A percentile compares a stretch with the other conserved stretches of the same genome.
Evolutionary conservation across 805 yeast species (phyloP).

Genomic region (Hanseniaspora pseudoguilliermondii): DNA sequence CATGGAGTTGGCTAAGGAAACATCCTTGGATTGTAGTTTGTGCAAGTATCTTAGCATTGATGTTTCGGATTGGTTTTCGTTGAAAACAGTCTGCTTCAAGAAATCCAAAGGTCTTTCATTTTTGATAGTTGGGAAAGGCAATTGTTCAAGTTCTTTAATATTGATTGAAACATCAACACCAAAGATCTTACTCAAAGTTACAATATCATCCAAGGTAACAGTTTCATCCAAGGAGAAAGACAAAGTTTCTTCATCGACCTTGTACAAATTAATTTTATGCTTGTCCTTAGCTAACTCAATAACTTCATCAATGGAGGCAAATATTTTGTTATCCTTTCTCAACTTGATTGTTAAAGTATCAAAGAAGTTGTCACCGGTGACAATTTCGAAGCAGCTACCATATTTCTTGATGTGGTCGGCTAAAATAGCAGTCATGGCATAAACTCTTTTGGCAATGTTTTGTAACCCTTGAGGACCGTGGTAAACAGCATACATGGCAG

Average conservation of each 20-base stretch:
- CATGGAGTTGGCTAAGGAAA: slow-evolving; percentile 92
- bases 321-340: slow-evolving; percentile 33
- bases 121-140: slow-evolving; percentile 36
- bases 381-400: slow-evolving; percentile 4
- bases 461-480: slow-evolving; percentile 85
- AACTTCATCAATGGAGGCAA: slow-evolving; percentile 31
- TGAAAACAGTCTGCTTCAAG: slow-evolving; percentile 66
- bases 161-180: slow-evolving; percentile 28
- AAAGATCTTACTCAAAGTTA: slow-evolving; percentile 46
- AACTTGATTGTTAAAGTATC: slow-evolving; percentile 70
- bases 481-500: slow-evolving; percentile 90
- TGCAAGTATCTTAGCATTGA: slow-evolving; percentile 86
- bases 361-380: slow-evolving; percentile 43
- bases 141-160: slow-evolving; percentile 16
- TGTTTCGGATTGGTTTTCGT: slow-evolving; percentile 83
- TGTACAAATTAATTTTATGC: slow-evolving; percentile 64
- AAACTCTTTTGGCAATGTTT: slow-evolving; percentile 63
- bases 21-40: slow-evolving; percentile 70
- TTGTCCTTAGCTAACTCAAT: slow-evolving; percentile 43
- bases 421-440: slow-evolving; percentile 58
- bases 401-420: slow-evolving; percentile 41
- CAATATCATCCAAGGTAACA: slow-evolving; percentile 49
- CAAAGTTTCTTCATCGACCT: slow-evolving; percentile 46
- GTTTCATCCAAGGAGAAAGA: slow-evolving; percentile 89
- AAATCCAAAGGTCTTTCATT: slow-evolving; percentile 45